Base-by-base conservation (phyloP, 345 rosid species). In the Camelina laxa region DNA sequence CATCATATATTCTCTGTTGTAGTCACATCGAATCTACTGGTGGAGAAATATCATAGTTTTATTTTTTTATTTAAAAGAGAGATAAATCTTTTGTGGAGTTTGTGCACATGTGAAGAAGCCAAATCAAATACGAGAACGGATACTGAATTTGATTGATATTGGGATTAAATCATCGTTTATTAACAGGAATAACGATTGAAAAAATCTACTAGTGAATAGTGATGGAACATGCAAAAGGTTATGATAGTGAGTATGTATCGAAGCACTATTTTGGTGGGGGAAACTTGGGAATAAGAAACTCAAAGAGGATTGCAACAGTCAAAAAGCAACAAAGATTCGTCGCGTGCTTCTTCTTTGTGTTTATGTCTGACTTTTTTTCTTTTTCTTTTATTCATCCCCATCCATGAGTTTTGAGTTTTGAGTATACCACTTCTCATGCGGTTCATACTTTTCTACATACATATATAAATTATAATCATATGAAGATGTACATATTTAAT, bases 321-420 rank as follows among this genome's bases (percentile, higher is more conserved):
- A 24, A 61, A 55, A 74, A 48, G 72, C 72, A 74, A 57, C 20
- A 66, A 47, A 66, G 31, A 65, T 57, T 74, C 66, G 77, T 74
- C 66, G 77, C 57, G 22, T 73, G 70, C 77, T 73, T 64, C 70
- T 64, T 54, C 44, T 64, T 20, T 64, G 48, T 42, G 77, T 64
- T 44, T 56, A 33, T 64, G 48, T 54, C 62, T 42, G 17, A 53
- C 5, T 41, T 62, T 17, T 17, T 54, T 13, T 27, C 36, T 30
- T 39, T 17, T 22, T 4, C 39, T 35, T 72, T 61, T 24, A 38
- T 13, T 38, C 38, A 61, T 19, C 60, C 60, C 65, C 38, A 57
- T 60, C 60, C 41, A 60, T 38, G 62, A 62, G 57, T 70, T 58
- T 27, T 27, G 31, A 27, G 4, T 27, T 27, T 33, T 59, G 5